Evolutionary conservation across 129 eudicot species (phyloP), one percentile per base, ranked within the genome.

Genomic region (Flaveria brownii): DNA sequence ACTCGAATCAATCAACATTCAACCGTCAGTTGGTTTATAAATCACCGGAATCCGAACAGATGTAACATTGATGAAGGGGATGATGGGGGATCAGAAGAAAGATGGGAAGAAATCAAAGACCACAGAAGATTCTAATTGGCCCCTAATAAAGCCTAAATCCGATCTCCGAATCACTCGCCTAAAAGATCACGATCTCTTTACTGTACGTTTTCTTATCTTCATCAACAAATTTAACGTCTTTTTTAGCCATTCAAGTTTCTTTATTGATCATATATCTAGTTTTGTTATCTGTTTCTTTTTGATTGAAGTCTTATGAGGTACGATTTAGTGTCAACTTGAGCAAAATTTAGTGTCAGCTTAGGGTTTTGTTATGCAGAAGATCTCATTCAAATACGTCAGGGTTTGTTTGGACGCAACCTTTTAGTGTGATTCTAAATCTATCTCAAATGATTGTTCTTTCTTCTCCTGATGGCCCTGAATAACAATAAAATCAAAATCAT

Each of bases 111-210:
- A 82, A 70, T 59, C 85, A 43, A 85, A 82, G 70, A 65, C 51
- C 2, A 25, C 18, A 1, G 73, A 56, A 28, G 41, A 36, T 36
- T 16, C 82, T 16, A 87, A 82, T 51, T 94, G 99, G 99, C 99
- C 97, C 4, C n/a, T 52, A 8, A 65, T 94, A 30, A 91, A 87
- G 84, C 90, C 93, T 36, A 89, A 90, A 69, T 43, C 87, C 1
- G 75, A 87, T 78, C 96, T 94, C 56, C 85, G 81, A 8, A 9
- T 87, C 51, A 85, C 72, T 73, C 88, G 84, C 73, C 90, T 91
- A 51, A 94, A 94, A 77, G 92, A 84, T 55, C 72, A 68, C 52
- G 93, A 94, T 83, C 90, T 94, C 54, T 79, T 94, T 62, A 91
- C 97, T 80, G 99, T 91, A 86, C 28, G 83, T 6, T 55, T 63